phyloP scores from a whole-genome alignment of 129 eudicot genomes.

The Apium graveolens region DNA sequence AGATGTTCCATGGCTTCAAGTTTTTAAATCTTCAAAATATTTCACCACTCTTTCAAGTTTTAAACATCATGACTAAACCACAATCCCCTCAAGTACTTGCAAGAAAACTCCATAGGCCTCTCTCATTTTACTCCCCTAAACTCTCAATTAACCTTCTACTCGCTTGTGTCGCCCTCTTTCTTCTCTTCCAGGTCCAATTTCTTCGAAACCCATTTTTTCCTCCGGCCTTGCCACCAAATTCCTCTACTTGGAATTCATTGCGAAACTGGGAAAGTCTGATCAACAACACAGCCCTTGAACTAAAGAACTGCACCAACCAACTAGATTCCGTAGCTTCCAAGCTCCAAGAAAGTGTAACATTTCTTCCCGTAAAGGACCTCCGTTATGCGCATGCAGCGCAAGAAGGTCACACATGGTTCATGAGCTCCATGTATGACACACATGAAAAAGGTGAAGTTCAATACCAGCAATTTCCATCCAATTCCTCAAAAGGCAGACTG shows the following conservation, averaged over 20 bases:
- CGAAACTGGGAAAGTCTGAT: conserved; percentile 27
- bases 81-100: not conserved
- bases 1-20: not conserved
- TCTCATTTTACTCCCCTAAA: conserved; percentile 42
- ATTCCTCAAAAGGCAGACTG: conserved; percentile 50
- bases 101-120: not conserved
- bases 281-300: not conserved
- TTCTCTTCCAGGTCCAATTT: conserved; percentile 56
- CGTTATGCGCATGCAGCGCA: conserved; percentile 57
- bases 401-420: conserved; percentile 97
- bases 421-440: conserved; percentile 73
- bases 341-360: conserved; percentile 58
- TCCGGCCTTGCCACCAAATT: conserved; percentile 2
- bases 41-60: not conserved
- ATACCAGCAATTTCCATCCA: conserved; percentile 61
- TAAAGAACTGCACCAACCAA: conserved; percentile 1
- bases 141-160: conserved; percentile 44
- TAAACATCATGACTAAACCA: not conserved
- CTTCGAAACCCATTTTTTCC: conserved; percentile 37
- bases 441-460: conserved; percentile 70
- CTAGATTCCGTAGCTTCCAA: conserved; percentile 22
- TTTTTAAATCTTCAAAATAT: not conserved
- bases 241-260: conserved; percentile 25
- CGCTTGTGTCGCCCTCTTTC: conserved; percentile 33
- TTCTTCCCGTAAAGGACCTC: conserved; percentile 80